Percentiles rank a stretch among this genome's conserved stretches.
These are phyloP conservation scores for Naematelia aurantialba DNA, from an alignment of 768 basidiomycete genomes.

Conservation along the genomic window DNA sequence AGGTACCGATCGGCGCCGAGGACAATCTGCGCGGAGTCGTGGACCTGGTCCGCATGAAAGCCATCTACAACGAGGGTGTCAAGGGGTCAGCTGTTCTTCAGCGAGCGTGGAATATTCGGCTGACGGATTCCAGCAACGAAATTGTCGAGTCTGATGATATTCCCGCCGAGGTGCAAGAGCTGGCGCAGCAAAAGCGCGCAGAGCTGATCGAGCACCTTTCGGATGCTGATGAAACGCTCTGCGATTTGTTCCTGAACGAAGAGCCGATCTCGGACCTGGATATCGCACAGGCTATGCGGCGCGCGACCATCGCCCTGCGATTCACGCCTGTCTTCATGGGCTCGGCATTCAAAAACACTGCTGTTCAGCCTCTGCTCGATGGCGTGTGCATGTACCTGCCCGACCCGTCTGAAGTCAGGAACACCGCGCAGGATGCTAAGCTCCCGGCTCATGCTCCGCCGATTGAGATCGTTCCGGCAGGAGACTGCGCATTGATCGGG, in stretches of 20 bases:
- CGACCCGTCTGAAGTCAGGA: slow-evolving; percentile 72
- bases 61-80: slow-evolving; percentile 86
- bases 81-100: slow-evolving; percentile 66
- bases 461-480: slow-evolving; percentile 74
- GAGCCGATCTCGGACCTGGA: slow-evolving; percentile 67
- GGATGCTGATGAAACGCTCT: slow-evolving; percentile 93
- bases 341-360: slow-evolving; percentile 95
- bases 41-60: slow-evolving; percentile 89
- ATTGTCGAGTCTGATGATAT: slow-evolving; percentile 83
- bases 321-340: slow-evolving; percentile 97
- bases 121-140: slow-evolving; percentile 59
- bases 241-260: slow-evolving; percentile 84
- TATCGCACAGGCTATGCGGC: slow-evolving; percentile 78
- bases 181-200: slow-evolving; percentile 76
- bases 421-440: slow-evolving; percentile 73
- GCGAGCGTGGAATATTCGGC: background rate
- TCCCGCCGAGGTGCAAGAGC: slow-evolving; percentile 65
- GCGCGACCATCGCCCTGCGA: slow-evolving; percentile 78
- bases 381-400: slow-evolving; percentile 95
- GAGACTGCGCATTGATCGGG: slow-evolving; percentile 81
- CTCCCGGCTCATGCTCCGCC: slow-evolving; percentile 59
- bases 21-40: slow-evolving; percentile 84
- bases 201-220: slow-evolving; percentile 94
- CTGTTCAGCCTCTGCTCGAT: slow-evolving; percentile 86
- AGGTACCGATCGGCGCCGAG: slow-evolving; percentile 90